phyloP scores from a whole-genome alignment of 2,329 filamentous ascomycete species.

The Colletotrichum sp. region DNA sequence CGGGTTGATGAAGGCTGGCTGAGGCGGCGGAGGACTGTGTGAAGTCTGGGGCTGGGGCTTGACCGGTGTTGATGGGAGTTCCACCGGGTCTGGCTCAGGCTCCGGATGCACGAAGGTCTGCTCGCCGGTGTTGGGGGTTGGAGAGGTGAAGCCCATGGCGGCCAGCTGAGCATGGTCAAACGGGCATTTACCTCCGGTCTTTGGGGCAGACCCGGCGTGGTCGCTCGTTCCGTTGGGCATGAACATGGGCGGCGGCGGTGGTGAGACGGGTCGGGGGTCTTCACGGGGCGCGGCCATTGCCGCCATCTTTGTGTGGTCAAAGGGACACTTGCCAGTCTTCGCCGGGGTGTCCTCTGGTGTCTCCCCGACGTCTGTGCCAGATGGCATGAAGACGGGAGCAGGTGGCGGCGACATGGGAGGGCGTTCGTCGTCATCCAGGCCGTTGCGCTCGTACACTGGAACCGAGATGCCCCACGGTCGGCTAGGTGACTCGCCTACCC shows the following conservation, averaged over 20 bases:
- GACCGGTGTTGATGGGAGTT: slow-evolving; percentile 24
- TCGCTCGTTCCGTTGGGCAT: slow-evolving; percentile 44
- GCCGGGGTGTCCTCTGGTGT: slow-evolving; percentile 25
- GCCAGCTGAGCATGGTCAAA: slow-evolving; percentile 58
- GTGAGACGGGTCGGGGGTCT: slow-evolving; percentile 47
- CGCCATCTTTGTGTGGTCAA: slow-evolving; percentile 55
- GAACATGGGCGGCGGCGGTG: slow-evolving; percentile 61
- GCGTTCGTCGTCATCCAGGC: slow-evolving; percentile 40
- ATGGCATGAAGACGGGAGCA: slow-evolving; percentile 58
- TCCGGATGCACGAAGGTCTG: slow-evolving; percentile 7
- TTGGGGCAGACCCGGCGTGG: slow-evolving; percentile 25
- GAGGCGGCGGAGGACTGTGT: slow-evolving; percentile 29
- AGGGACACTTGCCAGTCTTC: slow-evolving; percentile 60
- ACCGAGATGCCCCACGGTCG: slow-evolving; percentile 92
- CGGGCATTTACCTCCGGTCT: slow-evolving; percentile 57
- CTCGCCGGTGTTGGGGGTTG: slow-evolving; percentile 13
- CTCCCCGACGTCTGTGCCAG: slow-evolving; percentile 29
- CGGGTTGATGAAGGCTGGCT: slow-evolving; percentile 60
- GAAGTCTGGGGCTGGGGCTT: slow-evolving; percentile 27
- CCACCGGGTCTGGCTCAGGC: not conserved
- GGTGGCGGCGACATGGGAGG: slow-evolving; percentile 63
- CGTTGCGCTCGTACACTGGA: slow-evolving; percentile 59
- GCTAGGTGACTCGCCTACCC: slow-evolving; percentile 93
- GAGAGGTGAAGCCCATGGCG: slow-evolving; percentile 31
- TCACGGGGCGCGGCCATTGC: slow-evolving; percentile 30